Evolutionary conservation across 371 early-diverging fungal genomes (phyloP).

Genomic region (Mucor lusitanicus): DNA sequence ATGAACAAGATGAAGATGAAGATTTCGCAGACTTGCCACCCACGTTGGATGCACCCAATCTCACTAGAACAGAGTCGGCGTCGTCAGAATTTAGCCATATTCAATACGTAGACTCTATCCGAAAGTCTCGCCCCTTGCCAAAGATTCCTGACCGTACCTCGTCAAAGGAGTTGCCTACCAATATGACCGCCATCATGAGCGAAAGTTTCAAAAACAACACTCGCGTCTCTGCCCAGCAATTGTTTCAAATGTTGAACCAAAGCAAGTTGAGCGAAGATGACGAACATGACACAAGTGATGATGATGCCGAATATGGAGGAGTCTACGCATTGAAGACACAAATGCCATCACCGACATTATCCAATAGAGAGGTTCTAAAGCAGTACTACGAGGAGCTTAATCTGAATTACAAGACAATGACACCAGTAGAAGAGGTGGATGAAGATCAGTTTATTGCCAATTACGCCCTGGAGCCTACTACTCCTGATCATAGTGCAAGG

Average conservation of each 20-base stretch:
- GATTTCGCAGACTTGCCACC: background rate
- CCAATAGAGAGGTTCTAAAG: background rate
- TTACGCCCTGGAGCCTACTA: background rate
- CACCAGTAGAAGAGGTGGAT: slow-evolving; percentile 22
- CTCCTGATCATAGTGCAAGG: background rate
- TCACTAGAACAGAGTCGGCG: background rate
- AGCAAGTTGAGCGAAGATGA: background rate
- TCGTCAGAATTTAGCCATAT: background rate
- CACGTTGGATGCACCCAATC: background rate
- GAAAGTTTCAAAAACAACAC: slow-evolving; percentile 3
- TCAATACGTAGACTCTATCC: slow-evolving; percentile 10
- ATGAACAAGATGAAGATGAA: background rate
- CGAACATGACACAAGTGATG: background rate
- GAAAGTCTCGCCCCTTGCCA: slow-evolving; percentile 22
- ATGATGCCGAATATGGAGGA: slow-evolving; percentile 17
- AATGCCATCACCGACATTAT: slow-evolving; percentile 6
- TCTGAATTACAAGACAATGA: slow-evolving; percentile 9
- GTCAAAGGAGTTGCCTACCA: slow-evolving; percentile 2
- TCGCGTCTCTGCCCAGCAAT: slow-evolving; percentile 15
- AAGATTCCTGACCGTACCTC: slow-evolving; percentile 19
- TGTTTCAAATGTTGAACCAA: slow-evolving; percentile 19
- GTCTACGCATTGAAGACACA: slow-evolving; percentile 23
- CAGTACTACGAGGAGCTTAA: background rate
- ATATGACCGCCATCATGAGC: background rate
- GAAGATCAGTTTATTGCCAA: slow-evolving; percentile 7